Base-by-base conservation (phyloP, 2,329 filamentous ascomycete species). In the Colletotrichum filicis region DNA sequence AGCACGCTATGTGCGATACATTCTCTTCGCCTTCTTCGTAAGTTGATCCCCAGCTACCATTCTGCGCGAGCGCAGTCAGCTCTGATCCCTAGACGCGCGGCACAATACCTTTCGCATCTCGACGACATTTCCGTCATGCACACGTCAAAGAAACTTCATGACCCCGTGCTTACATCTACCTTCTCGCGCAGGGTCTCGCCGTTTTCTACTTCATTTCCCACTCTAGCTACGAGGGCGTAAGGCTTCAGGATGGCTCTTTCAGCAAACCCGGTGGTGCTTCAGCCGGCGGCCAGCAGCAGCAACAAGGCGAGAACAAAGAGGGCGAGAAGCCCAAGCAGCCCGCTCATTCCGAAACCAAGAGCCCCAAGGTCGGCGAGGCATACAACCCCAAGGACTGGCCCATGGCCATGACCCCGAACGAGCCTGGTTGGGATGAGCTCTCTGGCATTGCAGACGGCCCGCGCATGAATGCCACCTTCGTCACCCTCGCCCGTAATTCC, bases 391-490 rank as follows among this genome's bases (percentile, higher is more conserved):
- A 80, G 71, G 81, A 88, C 66, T 83, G 81, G 76, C 87, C 88
- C 11, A 85, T 91, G 81, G 81, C 87, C 74, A 80, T 90, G 81
- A 86, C 82, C 42, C 89, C 88, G 32, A 83, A 84, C 65, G 87
- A 89, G 66, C 80, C 84, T 42, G 87, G 87, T 74, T 91, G 87
- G 87, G 81, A 87, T 74, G 84, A 89, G 66, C 82, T 90, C 52
- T 75, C 84, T 56, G 82, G 84, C 74, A 87, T 88, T 37, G 89
- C 89, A 16, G 86, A 90, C 12, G 93, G 93, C 64, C 90, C 92
- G 74, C 93, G 94, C 79, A 94, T 97, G 89, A 99, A 99, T 84
- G 97, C 97, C 63, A 99, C 97, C 12, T 99, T 99, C 80, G 95
- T 99, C 66, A 98, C 95, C 26, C 90, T 99, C 74, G 97, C 97